Base-by-base conservation (phyloP, 306 rosid species). In the Medicago truncatula region DNA sequence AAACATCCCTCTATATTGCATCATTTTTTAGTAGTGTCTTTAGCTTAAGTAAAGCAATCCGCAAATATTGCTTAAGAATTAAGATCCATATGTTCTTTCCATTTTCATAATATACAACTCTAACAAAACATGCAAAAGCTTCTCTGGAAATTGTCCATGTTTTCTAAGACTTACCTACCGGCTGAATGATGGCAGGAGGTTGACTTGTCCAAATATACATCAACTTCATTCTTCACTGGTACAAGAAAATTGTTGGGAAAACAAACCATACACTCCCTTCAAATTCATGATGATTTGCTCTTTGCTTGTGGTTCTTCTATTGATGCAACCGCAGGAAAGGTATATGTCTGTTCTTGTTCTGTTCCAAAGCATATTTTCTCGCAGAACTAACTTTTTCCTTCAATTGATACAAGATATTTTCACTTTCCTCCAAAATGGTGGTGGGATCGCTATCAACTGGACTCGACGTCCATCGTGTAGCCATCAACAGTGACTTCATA, bases 281-380 rank as follows among this genome's bases (percentile, higher is more conserved):
- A 89, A n/a, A 69, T 95, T 61, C 89, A 77, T 13, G 96, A 84
- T 54, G 97, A 86, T 52, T 63, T 75, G 25, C 87, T 95, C 14
- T 87, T 82, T 40, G 95, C 96, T 0, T 82, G 92, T 23, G 96
- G 96, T 63, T 90, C 98, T 18, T 88, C 88, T 2, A 92, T 85
- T 11, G 96, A 94, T 83, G 85, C 84, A 49, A 83, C 86, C 0
- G 96, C 97, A 0, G 96, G 92, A 67, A 92, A 88, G 96, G 97
- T 92, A 88, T 66, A 70, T 16, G 20, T 64, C 60, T 40, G 16
- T 31, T 70, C 62, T 39, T 67, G 66, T 46, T 49, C 50, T 44
- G 46, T n/a, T 5, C 56, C 34, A 77, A 67, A 58, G 41, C 49
- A 60, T 7, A 67, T 25, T 76, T 58, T 21, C 23, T 53, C 25